These are phyloP conservation scores for Penicillium lividum DNA, from an alignment of 495 filamentous ascomycete species.

Conservation along the genomic window DNA sequence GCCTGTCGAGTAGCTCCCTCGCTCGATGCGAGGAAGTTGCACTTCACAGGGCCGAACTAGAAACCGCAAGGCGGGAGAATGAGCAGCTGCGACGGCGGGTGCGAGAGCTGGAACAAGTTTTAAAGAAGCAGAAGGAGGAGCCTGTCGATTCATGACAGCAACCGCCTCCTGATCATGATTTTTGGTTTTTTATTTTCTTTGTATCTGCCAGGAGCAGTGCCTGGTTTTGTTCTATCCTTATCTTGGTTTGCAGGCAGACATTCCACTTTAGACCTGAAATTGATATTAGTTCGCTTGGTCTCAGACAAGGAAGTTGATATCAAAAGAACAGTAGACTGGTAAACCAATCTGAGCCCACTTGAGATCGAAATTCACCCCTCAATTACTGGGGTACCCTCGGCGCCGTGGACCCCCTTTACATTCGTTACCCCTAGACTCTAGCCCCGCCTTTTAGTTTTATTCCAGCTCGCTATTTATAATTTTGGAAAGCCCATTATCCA, in stretches of 20 bases:
- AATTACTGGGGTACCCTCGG: too few species aligned
- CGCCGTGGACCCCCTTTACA: too few species aligned
- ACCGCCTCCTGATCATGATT: background rate
- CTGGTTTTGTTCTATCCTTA: background rate
- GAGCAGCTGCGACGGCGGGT: slow-evolving; percentile 72
- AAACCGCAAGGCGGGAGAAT: slow-evolving; percentile 76
- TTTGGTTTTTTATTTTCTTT: background rate
- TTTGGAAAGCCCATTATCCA: too few species aligned
- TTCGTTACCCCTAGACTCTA: too few species aligned
- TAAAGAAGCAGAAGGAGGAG: slow-evolving; percentile 32
- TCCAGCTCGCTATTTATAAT: too few species aligned
- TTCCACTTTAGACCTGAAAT: background rate
- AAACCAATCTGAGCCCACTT: background rate
- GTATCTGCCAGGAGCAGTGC: slow-evolving; percentile 2
- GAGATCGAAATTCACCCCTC: background rate
- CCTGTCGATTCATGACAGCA: background rate
- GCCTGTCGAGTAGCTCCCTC: slow-evolving; percentile 25
- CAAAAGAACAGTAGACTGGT: background rate
- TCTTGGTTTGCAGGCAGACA: slow-evolving; percentile 4
- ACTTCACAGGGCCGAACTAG: slow-evolving; percentile 68
- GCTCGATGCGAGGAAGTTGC: slow-evolving; percentile 68
- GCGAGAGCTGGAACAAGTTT: slow-evolving; percentile 63
- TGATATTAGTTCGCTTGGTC: background rate
- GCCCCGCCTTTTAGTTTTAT: too few species aligned
- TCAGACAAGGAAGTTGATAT: too few species aligned